Evolutionary conservation across 495 filamentous ascomycete genomes (phyloP).

Genomic region (Xylaria bambusicola): DNA sequence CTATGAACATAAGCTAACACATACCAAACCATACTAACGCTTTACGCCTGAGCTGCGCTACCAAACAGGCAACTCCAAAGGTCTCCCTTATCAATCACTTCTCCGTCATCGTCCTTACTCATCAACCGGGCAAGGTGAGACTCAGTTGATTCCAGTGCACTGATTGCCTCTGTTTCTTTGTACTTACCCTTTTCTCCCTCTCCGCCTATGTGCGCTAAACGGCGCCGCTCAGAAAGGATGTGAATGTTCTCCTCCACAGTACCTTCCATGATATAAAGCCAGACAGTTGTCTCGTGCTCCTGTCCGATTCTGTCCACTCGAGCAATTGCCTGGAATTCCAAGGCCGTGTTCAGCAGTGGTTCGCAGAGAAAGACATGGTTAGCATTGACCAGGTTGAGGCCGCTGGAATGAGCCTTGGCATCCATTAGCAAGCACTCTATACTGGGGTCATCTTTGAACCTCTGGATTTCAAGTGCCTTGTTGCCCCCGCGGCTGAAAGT

Average conservation of each 20-base stretch:
- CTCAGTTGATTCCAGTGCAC: conserved; percentile 77
- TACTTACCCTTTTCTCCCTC: conserved; percentile 30
- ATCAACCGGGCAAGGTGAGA: conserved; percentile 66
- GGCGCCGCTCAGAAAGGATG: conserved; percentile 74
- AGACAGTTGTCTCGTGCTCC: conserved; percentile 82
- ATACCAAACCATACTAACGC: too few species aligned
- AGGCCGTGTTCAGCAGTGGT: conserved; percentile 85
- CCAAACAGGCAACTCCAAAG: conserved; percentile 91
- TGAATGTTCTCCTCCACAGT: conserved; percentile 92
- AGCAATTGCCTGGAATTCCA: conserved; percentile 92
- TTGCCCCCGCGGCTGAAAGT: conserved; percentile 58
- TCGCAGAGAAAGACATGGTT: conserved; percentile 95
- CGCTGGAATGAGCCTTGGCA: conserved; percentile 82
- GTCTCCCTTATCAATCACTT: conserved; percentile 76
- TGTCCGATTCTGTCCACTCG: conserved; percentile 95
- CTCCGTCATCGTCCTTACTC: conserved; percentile 68
- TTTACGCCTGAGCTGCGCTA: conserved; percentile 23
- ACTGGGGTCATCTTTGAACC: conserved; percentile 72
- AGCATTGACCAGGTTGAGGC: conserved; percentile 87
- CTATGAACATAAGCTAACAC: too few species aligned
- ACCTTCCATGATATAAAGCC: conserved; percentile 86
- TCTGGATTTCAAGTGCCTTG: conserved; percentile 57
- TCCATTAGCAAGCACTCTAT: conserved; percentile 87
- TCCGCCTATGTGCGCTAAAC: conserved; percentile 72
- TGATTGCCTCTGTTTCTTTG: conserved; percentile 58